These are phyloP conservation scores for Sarcomyxa edulis DNA, from an alignment of 768 basidiomycete genomes.

Conservation along the genomic window DNA sequence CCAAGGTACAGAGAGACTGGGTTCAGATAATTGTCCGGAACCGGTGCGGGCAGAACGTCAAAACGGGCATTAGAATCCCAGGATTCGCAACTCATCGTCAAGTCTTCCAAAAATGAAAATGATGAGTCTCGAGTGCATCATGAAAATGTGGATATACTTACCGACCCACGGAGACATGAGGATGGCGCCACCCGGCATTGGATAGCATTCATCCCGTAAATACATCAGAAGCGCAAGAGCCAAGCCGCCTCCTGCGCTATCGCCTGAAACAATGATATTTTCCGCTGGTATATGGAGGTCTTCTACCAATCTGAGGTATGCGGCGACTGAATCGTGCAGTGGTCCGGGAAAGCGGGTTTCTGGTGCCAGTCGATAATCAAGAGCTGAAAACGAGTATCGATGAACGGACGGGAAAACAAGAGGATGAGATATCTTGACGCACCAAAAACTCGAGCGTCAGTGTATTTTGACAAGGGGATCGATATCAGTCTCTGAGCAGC, in stretches of 20 bases:
- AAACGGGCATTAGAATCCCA: constrained; percentile 92
- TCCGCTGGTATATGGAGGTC: constrained; percentile 88
- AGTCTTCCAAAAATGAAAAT: constrained; percentile 38
- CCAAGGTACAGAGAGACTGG: constrained; percentile 95
- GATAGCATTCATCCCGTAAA: constrained; percentile 85
- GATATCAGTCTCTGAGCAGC: constrained; percentile 88
- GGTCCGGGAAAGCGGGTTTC: constrained; percentile 94
- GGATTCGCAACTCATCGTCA: constrained; percentile 97
- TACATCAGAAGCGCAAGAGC: constrained; percentile 87
- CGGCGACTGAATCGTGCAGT: constrained; percentile 76
- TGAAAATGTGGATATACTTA: constrained; percentile 27
- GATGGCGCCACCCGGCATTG: constrained; percentile 80
- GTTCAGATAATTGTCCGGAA: constrained; percentile 79
- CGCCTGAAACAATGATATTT: constrained; percentile 85
- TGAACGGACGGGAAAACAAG: constrained; percentile 2
- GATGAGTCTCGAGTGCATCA: constrained; percentile 4
- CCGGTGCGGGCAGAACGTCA: constrained; percentile 75
- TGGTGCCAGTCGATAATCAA: constrained; percentile 95
- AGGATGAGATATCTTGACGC: constrained; percentile 10
- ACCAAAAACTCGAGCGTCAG: constrained; percentile 85
- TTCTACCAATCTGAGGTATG: constrained; percentile 81
- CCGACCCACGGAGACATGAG: constrained; percentile 96
- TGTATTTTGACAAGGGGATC: constrained; percentile 84
- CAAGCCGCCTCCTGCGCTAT: constrained; percentile 92
- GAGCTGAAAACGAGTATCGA: constrained; percentile 41